phyloP scores from a whole-genome alignment of 78 protist species.

The Tieghemostelium lacteum region DNA sequence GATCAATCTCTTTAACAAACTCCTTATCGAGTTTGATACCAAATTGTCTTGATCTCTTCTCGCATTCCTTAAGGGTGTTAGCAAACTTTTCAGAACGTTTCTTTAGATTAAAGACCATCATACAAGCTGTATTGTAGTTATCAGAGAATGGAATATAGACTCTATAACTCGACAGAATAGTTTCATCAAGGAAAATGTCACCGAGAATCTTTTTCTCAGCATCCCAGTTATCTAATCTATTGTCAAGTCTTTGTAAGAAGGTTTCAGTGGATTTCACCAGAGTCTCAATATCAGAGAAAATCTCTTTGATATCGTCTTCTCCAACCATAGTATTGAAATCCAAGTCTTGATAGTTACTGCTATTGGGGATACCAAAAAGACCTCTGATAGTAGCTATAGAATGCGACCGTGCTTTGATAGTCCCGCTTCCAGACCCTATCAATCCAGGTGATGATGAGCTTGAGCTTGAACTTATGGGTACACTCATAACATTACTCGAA shows the following conservation, averaged over 20 bases:
- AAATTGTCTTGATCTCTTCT: constrained; percentile 30
- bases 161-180: constrained; percentile 22
- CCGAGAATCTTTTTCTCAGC: constrained; percentile 18
- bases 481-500: background rate
- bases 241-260: constrained; percentile 13
- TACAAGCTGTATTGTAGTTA: constrained; percentile 42
- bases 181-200: constrained; percentile 60
- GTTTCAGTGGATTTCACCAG: constrained; percentile 14
- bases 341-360: constrained; percentile 2
- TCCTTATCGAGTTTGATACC: constrained; percentile 45
- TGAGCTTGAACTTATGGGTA: background rate
- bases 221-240: constrained; percentile 52
- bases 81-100: constrained; percentile 32
- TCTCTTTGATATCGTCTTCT: constrained; percentile 66
- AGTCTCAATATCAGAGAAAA: constrained; percentile 27
- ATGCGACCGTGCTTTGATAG: constrained; percentile 5
- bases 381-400: constrained; percentile 59
- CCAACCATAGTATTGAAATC: background rate
- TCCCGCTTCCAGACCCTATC: background rate
- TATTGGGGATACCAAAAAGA: constrained; percentile 31
- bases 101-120: constrained; percentile 44
- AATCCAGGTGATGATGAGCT: constrained; percentile 39
- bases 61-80: constrained; percentile 50
- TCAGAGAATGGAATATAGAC: constrained; percentile 53
- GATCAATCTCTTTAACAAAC: constrained; percentile 32